Percentiles rank a stretch among this genome's conserved stretches.
These are phyloP conservation scores for Daldinia caldariorum DNA, from an alignment of 495 filamentous ascomycete genomes.

Conservation along the genomic window DNA sequence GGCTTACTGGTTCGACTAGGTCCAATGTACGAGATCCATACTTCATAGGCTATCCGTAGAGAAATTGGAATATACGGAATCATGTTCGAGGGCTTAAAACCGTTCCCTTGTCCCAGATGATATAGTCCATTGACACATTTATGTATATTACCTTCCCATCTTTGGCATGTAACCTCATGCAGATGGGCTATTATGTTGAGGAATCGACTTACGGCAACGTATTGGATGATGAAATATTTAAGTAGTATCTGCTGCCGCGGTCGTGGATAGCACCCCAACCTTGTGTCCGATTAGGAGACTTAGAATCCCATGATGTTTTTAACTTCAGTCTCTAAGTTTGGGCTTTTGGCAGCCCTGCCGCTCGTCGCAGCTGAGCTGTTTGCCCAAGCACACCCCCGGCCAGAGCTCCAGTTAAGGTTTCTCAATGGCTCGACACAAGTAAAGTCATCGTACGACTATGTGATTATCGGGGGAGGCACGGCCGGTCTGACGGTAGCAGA, in stretches of 20 bases:
- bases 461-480: slow-evolving; percentile 63
- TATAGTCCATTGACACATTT: slow-evolving; percentile 10
- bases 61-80: neutral
- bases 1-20: slow-evolving; percentile 21
- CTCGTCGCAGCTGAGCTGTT: slow-evolving; percentile 23
- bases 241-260: slow-evolving; percentile 3
- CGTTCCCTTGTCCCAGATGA: neutral
- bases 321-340: slow-evolving; percentile 8
- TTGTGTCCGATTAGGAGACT: neutral
- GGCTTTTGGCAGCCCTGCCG: slow-evolving; percentile 15
- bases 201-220: neutral
- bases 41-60: neutral
- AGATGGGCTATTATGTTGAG: slow-evolving; percentile 5
- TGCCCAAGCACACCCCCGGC: slow-evolving; percentile 14
- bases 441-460: slow-evolving; percentile 53
- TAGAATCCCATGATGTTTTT: slow-evolving; percentile 17
- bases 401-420: slow-evolving; percentile 26
- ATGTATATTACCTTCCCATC: slow-evolving; percentile 30
- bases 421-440: slow-evolving; percentile 29
- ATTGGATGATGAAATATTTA: slow-evolving; percentile 7
- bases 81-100: slow-evolving; percentile 10
- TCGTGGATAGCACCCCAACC: neutral
- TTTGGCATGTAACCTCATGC: slow-evolving; percentile 8
- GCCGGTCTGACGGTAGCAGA: slow-evolving; percentile 62
- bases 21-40: slow-evolving; percentile 19